Base-by-base conservation (phyloP, 768 basidiomycete species). In the Mycena sanguinolenta region DNA sequence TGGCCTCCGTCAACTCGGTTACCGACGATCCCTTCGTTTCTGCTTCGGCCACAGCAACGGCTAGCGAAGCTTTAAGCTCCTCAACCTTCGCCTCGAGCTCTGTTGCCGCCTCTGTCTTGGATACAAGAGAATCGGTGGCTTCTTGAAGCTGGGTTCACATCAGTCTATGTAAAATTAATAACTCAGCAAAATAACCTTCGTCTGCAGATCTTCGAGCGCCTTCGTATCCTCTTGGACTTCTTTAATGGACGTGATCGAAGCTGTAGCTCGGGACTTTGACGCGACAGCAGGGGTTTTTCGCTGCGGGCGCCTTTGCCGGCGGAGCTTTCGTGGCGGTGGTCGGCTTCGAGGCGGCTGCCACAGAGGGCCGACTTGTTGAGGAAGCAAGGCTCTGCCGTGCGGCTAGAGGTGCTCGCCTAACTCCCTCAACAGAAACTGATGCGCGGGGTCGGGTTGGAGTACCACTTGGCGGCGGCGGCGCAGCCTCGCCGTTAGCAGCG, bases 201-300 rank as follows among this genome's bases (percentile, higher is more conserved):
- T 82, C 77, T 91, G 89, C 21, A 93, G 75, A 63, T 89, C 91
- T 65, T 86, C 85, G 25, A 89, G 71, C 16, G 79, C 86, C 75
- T 88, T 89, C n/a, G 80, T 82, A 72, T 90, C 90, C 70, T 90
- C 91, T 70, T 86, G 88, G 21, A 91, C 82, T 74, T 94, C 94
- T 67, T 85, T 87, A 67, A 94, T 90, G 12, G 93, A 93, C n/a
- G 91, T 86, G 57, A 94, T 89, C 17, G 93, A 94, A 28, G 84
- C 82, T 44, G 88, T 75, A 32, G 87, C 79, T 21, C 88, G 84
- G 63, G 86, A 78, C 64, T 83, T 87, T 12, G 83, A 74, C 32
- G 82, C 75, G 60, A 80, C 72, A 52, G 84, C 70, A 30, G 83
- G 75, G 64, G 82, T 74, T 34, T n/a, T 83, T 83, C 2, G 83